Evolutionary conservation across 2,329 filamentous ascomycete species (phyloP).

Genomic region (Trichoderma aggressivum): DNA sequence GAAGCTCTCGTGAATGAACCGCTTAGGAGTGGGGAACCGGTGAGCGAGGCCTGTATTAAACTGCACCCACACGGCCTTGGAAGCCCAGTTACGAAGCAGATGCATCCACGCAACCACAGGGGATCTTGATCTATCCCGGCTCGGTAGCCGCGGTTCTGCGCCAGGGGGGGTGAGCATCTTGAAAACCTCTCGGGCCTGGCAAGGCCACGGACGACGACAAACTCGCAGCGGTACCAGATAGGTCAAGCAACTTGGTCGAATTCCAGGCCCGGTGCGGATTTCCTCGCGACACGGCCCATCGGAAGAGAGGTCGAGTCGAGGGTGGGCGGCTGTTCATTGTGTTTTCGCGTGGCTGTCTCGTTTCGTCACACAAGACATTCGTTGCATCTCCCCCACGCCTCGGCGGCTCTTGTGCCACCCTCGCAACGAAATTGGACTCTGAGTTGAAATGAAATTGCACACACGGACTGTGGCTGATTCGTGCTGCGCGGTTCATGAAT

Average conservation of each 20-base stretch:
- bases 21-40: conserved; percentile 25
- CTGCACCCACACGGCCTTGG: conserved; percentile 11
- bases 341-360: conserved; percentile 15
- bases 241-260: neutral
- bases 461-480: neutral
- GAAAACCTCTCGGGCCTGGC: neutral
- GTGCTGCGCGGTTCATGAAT: neutral
- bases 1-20: conserved; percentile 9
- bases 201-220: neutral
- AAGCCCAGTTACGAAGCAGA: neutral
- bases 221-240: neutral
- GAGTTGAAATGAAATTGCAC: neutral
- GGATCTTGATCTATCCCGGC: conserved; percentile 11
- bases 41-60: conserved; percentile 21
- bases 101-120: neutral
- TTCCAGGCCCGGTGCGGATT: neutral
- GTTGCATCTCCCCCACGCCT: conserved; percentile 4
- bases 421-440: neutral
- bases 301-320: neutral
- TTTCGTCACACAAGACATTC: neutral
- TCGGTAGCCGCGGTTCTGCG: conserved; percentile 19
- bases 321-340: conserved; percentile 5
- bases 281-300: neutral
- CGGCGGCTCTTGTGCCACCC: neutral
- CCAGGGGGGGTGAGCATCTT: conserved; percentile 8